A percentile compares a stretch with the other conserved stretches of the same genome.
Evolutionary conservation across 2,329 filamentous ascomycete genomes (phyloP).

Genomic region (Alternaria angustiovoidea): DNA sequence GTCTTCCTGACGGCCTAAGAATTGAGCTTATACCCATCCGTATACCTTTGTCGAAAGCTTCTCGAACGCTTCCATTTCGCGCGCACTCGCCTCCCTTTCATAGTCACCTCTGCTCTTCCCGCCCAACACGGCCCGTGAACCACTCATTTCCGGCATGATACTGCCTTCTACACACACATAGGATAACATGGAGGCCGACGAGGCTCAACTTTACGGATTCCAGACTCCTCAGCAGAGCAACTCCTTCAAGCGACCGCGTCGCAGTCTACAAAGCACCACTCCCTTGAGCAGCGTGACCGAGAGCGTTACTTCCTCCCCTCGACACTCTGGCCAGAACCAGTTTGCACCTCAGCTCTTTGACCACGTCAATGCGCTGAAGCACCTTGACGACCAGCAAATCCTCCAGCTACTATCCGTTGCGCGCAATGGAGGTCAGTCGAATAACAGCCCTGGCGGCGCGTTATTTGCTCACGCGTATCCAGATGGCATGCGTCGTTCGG

Average conservation of each 20-base stretch:
- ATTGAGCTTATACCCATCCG: slow-evolving; percentile 43
- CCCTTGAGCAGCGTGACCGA: slow-evolving; percentile 48
- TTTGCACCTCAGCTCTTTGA: slow-evolving; percentile 50
- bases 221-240: slow-evolving; percentile 46
- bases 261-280: slow-evolving; percentile 48
- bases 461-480: slow-evolving; percentile 30
- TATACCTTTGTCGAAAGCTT: slow-evolving; percentile 45
- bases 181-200: slow-evolving; percentile 51
- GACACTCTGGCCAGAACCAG: slow-evolving; percentile 42
- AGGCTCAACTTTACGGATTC: slow-evolving; percentile 48
- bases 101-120: slow-evolving; percentile 36
- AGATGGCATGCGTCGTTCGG: slow-evolving; percentile 47
- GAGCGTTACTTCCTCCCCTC: slow-evolving; percentile 48
- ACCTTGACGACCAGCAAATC: slow-evolving; percentile 52
- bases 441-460: slow-evolving; percentile 13
- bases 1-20: slow-evolving; percentile 50
- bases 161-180: slow-evolving; percentile 37
- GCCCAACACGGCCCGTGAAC: slow-evolving; percentile 42
- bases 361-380: slow-evolving; percentile 51
- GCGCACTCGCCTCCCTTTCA: slow-evolving; percentile 36
- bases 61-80: slow-evolving; percentile 46
- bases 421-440: slow-evolving; percentile 49
- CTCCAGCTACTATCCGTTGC: slow-evolving; percentile 48
- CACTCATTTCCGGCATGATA: slow-evolving; percentile 49
- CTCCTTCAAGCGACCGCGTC: slow-evolving; percentile 49